Conservation (phyloP, 495 filamentous ascomycete species). For the Penicillium crystallinum region DNA sequence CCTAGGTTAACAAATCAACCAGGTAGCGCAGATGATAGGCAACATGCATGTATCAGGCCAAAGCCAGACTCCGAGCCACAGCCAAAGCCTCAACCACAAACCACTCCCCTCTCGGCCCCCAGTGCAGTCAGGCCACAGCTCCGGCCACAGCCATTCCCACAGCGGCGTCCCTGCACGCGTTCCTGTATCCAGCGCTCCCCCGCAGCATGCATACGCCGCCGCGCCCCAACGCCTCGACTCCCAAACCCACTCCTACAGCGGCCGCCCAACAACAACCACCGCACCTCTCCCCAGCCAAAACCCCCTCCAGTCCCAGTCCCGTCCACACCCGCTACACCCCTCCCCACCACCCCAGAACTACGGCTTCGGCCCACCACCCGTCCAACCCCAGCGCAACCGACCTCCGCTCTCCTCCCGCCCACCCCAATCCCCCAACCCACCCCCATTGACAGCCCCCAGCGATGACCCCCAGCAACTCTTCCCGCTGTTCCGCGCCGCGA, state of each 20-base stretch:
- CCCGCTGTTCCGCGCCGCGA: slow-evolving; percentile 86
- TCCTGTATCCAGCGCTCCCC: slow-evolving; percentile 26
- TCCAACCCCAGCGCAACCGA: slow-evolving; percentile 40
- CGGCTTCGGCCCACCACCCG: slow-evolving; percentile 52
- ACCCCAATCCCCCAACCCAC: slow-evolving; percentile 49
- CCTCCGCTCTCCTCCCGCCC: slow-evolving; percentile 58
- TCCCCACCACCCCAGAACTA: slow-evolving; percentile 57
- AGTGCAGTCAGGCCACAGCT: slow-evolving; percentile 8
- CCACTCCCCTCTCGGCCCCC: slow-evolving; percentile 27
- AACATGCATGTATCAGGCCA: slow-evolving; percentile 29
- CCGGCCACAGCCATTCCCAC: slow-evolving; percentile 1
- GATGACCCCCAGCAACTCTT: slow-evolving; percentile 56
- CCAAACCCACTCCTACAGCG: slow-evolving; percentile 28
- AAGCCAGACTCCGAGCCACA: slow-evolving; percentile 3
- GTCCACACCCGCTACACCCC: slow-evolving; percentile 36
- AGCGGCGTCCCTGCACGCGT: slow-evolving; percentile 28
- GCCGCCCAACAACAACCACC: slow-evolving; percentile 23
- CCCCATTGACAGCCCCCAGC: slow-evolving; percentile 61
- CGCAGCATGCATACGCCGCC: slow-evolving; percentile 21
- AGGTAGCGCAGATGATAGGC: slow-evolving; percentile 54
- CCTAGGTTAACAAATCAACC: slow-evolving; percentile 3
- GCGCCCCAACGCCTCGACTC: slow-evolving; percentile 27
- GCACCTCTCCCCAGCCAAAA: slow-evolving; percentile 19
- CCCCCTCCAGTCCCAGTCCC: slow-evolving; percentile 28
- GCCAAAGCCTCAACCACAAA: slow-evolving; percentile 15